Conservation (phyloP, 352 stramenopile genomes). For the Globisporangium megalacanthum region DNA sequence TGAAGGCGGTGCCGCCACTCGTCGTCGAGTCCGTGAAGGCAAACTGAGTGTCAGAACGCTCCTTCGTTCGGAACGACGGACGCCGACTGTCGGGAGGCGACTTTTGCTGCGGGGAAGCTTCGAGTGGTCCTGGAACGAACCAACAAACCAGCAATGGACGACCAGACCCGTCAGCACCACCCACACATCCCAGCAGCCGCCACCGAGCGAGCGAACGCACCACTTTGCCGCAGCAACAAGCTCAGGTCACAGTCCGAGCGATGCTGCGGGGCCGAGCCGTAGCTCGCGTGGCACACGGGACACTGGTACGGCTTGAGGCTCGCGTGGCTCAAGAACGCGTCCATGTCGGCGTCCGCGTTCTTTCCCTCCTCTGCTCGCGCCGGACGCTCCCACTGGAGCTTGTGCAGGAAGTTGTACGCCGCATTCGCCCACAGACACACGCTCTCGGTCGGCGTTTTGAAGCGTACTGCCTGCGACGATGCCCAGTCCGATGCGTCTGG, state of each 20-base stretch:
- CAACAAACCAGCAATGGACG: too few relatives aligned
- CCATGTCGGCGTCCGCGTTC: constrained; percentile 32
- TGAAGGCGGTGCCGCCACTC: constrained; percentile 12
- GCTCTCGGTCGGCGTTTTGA: constrained; percentile 40
- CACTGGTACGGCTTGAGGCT: constrained; percentile 35
- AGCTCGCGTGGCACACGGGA: constrained; percentile 39
- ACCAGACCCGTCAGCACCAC: background rate
- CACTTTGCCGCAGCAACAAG: constrained; percentile 50
- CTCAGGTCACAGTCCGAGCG: constrained; percentile 52
- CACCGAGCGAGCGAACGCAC: constrained; percentile 12
- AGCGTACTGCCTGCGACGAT: constrained; percentile 24
- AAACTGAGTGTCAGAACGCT: constrained; percentile 5
- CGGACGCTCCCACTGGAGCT: constrained; percentile 54
- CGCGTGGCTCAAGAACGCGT: constrained; percentile 29
- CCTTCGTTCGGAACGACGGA: background rate
- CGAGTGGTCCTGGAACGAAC: constrained; percentile 8
- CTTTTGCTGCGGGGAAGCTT: constrained; percentile 3
- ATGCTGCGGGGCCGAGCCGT: constrained; percentile 36
- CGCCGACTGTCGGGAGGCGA: background rate
- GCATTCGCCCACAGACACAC: constrained; percentile 71
- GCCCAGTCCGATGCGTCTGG: constrained; percentile 23
- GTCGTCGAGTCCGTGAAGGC: constrained; percentile 14
- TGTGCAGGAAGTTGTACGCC: constrained; percentile 64
- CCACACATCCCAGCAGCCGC: background rate
- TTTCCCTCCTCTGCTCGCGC: constrained; percentile 15